phyloP scores from a whole-genome alignment of 257 asterid genomes.

The Fraxinus pennsylvanica region DNA sequence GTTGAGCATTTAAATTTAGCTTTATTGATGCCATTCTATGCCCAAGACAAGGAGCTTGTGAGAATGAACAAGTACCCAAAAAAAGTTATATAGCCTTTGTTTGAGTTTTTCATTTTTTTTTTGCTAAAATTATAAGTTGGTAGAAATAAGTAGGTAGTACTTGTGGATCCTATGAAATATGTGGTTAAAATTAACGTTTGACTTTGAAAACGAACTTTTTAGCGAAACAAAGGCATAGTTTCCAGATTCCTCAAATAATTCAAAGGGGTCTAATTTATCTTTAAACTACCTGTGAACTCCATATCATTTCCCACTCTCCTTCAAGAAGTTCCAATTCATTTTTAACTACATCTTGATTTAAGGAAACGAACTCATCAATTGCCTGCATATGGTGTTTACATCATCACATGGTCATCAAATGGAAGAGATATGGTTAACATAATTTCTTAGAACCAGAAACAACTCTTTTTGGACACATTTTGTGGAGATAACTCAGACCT shows the following conservation, averaged over 20 bases:
- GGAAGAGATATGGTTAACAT: background rate
- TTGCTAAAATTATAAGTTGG: too few relatives aligned
- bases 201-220: too few relatives aligned
- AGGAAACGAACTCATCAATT: conserved; percentile 53
- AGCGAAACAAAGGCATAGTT: too few relatives aligned
- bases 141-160: too few relatives aligned
- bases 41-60: background rate
- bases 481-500: conserved; percentile 40
- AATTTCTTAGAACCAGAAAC: background rate
- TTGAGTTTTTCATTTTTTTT: too few relatives aligned
- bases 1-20: background rate
- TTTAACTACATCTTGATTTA: conserved; percentile 35
- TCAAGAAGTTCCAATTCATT: conserved; percentile 62
- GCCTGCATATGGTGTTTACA: conserved; percentile 47
- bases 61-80: background rate
- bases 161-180: too few relatives aligned
- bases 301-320: conserved; percentile 91
- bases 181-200: too few relatives aligned
- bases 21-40: background rate
- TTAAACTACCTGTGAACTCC: conserved; percentile 86
- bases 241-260: conserved; percentile 7
- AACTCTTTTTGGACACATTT: background rate
- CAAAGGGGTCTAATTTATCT: background rate
- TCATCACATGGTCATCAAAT: conserved; percentile 4
- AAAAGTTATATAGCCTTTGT: background rate